Base-by-base conservation (phyloP, 371 early-diverging fungal genomes). In the Haplosporangium sp. region DNA sequence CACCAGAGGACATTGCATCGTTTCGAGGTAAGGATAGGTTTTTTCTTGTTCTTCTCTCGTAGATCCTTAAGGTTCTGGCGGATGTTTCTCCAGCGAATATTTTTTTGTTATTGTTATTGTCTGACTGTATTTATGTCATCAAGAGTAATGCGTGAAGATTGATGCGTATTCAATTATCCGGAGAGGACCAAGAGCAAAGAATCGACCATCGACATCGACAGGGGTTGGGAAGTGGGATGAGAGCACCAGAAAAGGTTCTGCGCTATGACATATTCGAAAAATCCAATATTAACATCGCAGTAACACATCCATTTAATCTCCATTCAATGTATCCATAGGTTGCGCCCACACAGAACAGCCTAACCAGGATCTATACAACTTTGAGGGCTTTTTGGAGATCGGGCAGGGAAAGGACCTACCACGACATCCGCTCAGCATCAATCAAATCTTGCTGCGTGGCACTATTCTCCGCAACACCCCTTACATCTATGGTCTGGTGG, bases 401-500 rank as follows among this genome's bases (percentile, higher is more conserved):
- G 80, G 81, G 53, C 79, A 77, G 6, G 67, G 71, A 21, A 62
- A 68, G 38, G 45, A 71, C 48, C 55, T 59, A 14, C 67, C 80
- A 8, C 69, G 72, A 16, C 60, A 69, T 23, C 74, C 82, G 3
- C 72, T 87, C 29, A 80, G 81, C 58, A 81, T 81, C 61, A 69
- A 65, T 23, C 83, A 86, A 61, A 55, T 92, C 42, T 81, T 92
- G 23, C 82, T 86, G 59, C 86, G 91, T 59, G 96, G 96, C 16
- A 92, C 95, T 2, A 86, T 90, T 64, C 84, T 95, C 52, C 86
- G 94, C 57, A 94, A 95, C 68, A 94, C 95, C 0, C 85, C 88
- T 4, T 93, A 88, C 73, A 83, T 91, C 40, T 91, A 88, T 59
- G 95, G 91, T 13, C 83, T 93, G 47, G 93, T 89, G 1, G 85